Conservation (phyloP, 2,329 filamentous ascomycete species). For the Ciborinia camelliae region DNA sequence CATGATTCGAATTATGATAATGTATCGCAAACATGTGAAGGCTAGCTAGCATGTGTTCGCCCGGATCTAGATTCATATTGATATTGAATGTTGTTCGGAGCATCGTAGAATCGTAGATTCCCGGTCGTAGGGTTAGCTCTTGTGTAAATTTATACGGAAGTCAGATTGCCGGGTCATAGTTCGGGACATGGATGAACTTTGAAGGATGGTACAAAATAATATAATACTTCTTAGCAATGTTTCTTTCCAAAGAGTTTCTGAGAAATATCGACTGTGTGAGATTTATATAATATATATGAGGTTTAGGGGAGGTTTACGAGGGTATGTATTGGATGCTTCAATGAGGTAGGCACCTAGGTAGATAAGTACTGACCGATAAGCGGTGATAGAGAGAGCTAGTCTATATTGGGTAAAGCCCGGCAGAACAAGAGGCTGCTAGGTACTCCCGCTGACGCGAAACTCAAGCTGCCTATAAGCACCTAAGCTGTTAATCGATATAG, state of each 20-base stretch:
- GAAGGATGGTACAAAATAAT: not conserved
- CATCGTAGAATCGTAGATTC: not conserved
- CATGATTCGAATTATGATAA: not conserved
- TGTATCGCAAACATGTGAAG: too few relatives aligned
- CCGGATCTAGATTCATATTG: not conserved
- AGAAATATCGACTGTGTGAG: not conserved
- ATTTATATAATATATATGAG: too few relatives aligned
- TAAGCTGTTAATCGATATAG: slow-evolving; percentile 16
- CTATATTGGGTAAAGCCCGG: not conserved
- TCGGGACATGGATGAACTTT: not conserved
- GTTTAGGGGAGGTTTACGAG: too few relatives aligned
- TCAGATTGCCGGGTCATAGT: not conserved
- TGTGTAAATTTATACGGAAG: slow-evolving; percentile 4
- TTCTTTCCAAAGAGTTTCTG: too few relatives aligned
- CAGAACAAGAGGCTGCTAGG: not conserved
- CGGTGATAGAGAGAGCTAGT: not conserved
- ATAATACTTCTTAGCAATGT: not conserved
- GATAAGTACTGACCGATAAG: not conserved
- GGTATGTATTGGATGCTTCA: too few relatives aligned
- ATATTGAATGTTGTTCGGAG: not conserved
- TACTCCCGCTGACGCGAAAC: slow-evolving; percentile 29
- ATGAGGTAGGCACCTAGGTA: too few relatives aligned
- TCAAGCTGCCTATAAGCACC: slow-evolving; percentile 33
- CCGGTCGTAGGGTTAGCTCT: too few relatives aligned
- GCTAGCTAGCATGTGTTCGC: not conserved